Conservation (phyloP, 306 rosid genomes). For the Cucumis melo region DNA sequence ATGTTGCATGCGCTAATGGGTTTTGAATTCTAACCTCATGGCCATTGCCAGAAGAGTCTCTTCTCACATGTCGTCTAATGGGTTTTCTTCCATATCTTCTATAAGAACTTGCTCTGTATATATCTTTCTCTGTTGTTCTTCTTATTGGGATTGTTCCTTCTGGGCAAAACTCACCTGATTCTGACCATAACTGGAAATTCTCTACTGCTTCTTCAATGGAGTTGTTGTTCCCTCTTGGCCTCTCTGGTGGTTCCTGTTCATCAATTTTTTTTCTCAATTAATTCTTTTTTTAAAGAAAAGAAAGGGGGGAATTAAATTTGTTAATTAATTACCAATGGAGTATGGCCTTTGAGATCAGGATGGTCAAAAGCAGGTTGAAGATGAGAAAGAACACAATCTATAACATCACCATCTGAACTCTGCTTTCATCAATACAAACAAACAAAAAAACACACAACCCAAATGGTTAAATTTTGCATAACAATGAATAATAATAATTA, state of each 20-base stretch:
- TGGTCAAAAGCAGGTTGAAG: constrained; percentile 97
- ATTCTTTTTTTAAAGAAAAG: not conserved
- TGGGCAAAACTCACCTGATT: constrained; percentile 66
- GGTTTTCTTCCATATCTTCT: constrained; percentile 68
- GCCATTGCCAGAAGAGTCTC: constrained; percentile 82
- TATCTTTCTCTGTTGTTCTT: constrained; percentile 65
- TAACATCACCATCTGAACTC: constrained; percentile 67
- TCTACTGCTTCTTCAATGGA: constrained; percentile 19
- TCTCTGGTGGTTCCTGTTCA: constrained; percentile 75
- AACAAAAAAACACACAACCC: not conserved
- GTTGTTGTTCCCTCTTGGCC: constrained; percentile 34
- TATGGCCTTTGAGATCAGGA: constrained; percentile 59
- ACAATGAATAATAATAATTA: not conserved
- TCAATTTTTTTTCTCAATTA: not conserved
- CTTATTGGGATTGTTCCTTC: constrained; percentile 90
- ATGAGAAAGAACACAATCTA: constrained; percentile 78
- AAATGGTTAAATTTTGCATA: not conserved
- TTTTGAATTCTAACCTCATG: constrained; percentile 55
- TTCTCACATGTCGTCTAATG: constrained; percentile 42
- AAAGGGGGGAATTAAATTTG: too few species aligned
- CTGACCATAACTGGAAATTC: constrained; percentile 55
- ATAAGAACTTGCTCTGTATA: constrained; percentile 68
- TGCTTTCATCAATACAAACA: not conserved
- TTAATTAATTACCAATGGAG: constrained; percentile 47
- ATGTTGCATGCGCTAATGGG: not conserved